Evolutionary conservation across 2,329 filamentous ascomycete species (phyloP).

Genomic region (Fusarium sororula): DNA sequence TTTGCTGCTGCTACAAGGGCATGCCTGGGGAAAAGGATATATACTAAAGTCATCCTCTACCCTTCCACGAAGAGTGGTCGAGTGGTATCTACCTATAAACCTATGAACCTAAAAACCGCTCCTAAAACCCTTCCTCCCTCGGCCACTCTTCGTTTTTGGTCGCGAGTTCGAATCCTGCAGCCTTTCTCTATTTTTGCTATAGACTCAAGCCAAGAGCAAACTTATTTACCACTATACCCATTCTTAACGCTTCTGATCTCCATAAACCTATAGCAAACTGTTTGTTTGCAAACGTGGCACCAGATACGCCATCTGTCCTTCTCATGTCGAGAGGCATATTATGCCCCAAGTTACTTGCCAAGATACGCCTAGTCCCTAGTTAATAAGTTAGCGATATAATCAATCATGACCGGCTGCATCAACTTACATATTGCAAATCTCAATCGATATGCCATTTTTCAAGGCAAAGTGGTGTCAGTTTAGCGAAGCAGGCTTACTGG

Average conservation of each 20-base stretch:
- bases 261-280: background rate
- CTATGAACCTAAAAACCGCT: background rate
- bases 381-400: background rate
- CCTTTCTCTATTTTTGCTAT: background rate
- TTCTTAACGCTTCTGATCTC: background rate
- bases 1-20: background rate
- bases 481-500: background rate
- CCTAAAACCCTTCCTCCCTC: background rate
- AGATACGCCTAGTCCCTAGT: background rate
- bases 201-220: background rate
- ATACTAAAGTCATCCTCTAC: background rate
- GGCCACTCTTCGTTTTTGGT: constrained; percentile 12
- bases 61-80: constrained; percentile 15
- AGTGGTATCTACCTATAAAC: constrained; percentile 13
- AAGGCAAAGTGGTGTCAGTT: background rate
- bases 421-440: background rate
- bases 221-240: background rate
- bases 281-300: background rate
- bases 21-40: background rate
- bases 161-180: background rate
- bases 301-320: background rate
- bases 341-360: background rate
- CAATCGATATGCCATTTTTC: background rate
- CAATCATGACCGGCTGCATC: background rate
- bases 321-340: background rate